Evolutionary conservation across 495 filamentous ascomycete genomes (phyloP), one percentile per base, ranked within the genome.

Genomic region (Annulohypoxylon bovei): DNA sequence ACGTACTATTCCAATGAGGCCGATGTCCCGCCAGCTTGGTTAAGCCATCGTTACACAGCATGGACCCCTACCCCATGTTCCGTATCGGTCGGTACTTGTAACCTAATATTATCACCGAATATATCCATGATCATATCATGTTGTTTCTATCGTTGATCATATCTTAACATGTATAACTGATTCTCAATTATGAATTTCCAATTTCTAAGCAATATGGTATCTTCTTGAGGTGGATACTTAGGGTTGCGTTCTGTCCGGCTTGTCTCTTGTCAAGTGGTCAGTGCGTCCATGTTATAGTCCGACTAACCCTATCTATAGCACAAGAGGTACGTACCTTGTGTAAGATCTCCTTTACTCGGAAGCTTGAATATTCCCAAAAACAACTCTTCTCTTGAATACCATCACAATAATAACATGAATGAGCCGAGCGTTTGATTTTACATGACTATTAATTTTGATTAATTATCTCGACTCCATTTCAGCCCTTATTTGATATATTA

Each of bases 41-140:
- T 52, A 53, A 47, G 61, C 68, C 68, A 65, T 12, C 25, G 68
- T 70, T 37, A 57, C 68, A 70, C 68, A 62, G 56, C 68, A 70
- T 70, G 35, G 65, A 35, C 40, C 62, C 54, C 40, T 54, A 67
- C 54, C 63, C 23, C 44, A 67, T 55, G 63, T 35, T 53, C 63
- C 25, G 46, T 47, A 7, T 53, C 46, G 59, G 44, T 62, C 46
- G 44, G 58, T 35, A 35, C 25, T 50, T 50, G 18, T 62, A 50
- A 35, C 44, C 44, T 50, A 23, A 49, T 55, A 40, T 62, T n/a
- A 42, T 7, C 22, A 62, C 65, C 65, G 65, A 52, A 1, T 20
- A 27, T 66, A 52, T 1, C 53, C 44, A 14, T 67, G 8, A 46
- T 42, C 37, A 54, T 54, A 44, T 67, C 25, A 61, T 46, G 32